Evolutionary conservation across 805 yeast genomes (phyloP), one percentile per base, ranked within the genome.

Genomic region (Candida morakotiae): DNA sequence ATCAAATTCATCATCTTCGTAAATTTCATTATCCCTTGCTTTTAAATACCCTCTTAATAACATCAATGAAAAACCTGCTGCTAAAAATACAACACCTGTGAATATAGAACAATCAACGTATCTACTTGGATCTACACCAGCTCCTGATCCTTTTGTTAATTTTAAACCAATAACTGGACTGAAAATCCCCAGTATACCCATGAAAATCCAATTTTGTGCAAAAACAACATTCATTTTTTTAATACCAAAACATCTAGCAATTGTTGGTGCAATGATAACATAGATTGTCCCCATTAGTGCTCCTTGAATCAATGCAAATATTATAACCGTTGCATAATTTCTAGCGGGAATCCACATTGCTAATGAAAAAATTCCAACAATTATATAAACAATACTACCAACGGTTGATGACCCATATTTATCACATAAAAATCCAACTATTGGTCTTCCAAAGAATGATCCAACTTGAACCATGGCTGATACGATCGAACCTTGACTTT

Each of bases 381-480:
- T 18, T 10, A 43, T 26, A 42, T 64, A 62, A 3, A 53, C 48
- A 4, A 41, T 40, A 21, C 42, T 36, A 1, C 60, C 64, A 11
- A 73, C 62, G 3, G 79, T 73, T 14, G 75, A 57, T 0, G 81
- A 62, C 0, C 87, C 87, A 39, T 55, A 58, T 11, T 24, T 48
- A 49, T 81, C 86, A 3, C 76, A 60, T 2, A 76, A 17, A 15
- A 55, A 49, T 2, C 87, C 87, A 11, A 73, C 64, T 0, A 53
- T 5, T 2, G 87, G 86, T 46, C 87, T 62, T 3, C 82, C 82
- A 28, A 69, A 40, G 9, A 71, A 56, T 3, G 72, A 70, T 1
- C 85, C 86, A 8, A 76, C 70, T 31, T 78, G 73, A 8, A 76
- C 64, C 81, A 78, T 73, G 13, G 83, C 79, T 1, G 81, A 57